Percentiles rank a stretch among this genome's conserved stretches.
phyloP scores from a whole-genome alignment of 2,329 filamentous ascomycete species.

The Aspergillus pseudoviridinutans region DNA sequence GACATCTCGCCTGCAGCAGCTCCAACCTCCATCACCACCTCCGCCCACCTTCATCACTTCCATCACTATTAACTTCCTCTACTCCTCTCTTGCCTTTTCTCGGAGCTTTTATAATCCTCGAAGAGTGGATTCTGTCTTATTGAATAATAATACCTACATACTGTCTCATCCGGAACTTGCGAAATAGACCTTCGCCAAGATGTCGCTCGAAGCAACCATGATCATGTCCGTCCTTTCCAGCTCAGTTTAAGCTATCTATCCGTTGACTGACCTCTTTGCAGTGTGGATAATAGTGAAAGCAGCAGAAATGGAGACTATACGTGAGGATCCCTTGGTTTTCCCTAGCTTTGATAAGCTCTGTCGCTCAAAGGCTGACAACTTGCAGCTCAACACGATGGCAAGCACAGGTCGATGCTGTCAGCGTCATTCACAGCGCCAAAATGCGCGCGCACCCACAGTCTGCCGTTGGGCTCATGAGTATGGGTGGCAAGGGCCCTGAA shows the following conservation, averaged over 20 bases:
- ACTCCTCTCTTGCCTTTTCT: slow-evolving; percentile 6
- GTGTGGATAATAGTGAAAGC: slow-evolving; percentile 97
- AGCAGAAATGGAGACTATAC: slow-evolving; percentile 92
- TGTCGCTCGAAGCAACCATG: slow-evolving; percentile 99
- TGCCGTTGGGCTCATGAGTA: slow-evolving; percentile 96
- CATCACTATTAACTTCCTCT: slow-evolving; percentile 6
- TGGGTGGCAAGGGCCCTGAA: slow-evolving; percentile 96
- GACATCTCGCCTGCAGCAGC: slow-evolving; percentile 14
- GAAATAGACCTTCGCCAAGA: slow-evolving; percentile 54
- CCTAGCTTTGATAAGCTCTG: slow-evolving; percentile 6
- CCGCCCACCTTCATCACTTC: slow-evolving; percentile 17
- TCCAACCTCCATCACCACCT: slow-evolving; percentile 25
- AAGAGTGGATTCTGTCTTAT: neutral
- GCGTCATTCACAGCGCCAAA: slow-evolving; percentile 92
- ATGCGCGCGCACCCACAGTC: slow-evolving; percentile 95
- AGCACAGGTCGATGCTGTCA: slow-evolving; percentile 91
- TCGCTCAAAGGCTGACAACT: slow-evolving; percentile 14
- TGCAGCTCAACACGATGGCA: slow-evolving; percentile 89
- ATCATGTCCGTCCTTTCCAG: slow-evolving; percentile 58
- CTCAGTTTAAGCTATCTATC: slow-evolving; percentile 8
- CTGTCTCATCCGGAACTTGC: neutral
- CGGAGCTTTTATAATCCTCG: neutral
- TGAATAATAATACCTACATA: neutral
- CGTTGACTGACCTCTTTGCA: slow-evolving; percentile 31
- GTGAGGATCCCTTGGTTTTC: slow-evolving; percentile 38